A percentile compares a stretch with the other conserved stretches of the same genome.
Evolutionary conservation across 192 early-diverging fungal genomes (phyloP).

Genomic region (Backusella luteola): DNA sequence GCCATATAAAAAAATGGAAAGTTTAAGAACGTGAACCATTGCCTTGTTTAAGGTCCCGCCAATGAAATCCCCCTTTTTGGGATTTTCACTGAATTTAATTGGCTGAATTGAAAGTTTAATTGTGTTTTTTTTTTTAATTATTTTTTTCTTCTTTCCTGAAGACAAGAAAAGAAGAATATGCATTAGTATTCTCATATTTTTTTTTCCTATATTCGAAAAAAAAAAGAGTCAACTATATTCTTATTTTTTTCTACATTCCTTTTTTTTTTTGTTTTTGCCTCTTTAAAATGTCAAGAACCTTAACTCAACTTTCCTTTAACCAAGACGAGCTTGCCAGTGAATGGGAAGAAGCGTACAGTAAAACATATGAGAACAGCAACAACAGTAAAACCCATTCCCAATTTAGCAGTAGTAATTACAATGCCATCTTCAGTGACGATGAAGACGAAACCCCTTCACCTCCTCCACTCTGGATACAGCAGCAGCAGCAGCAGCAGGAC

Average conservation of each 20-base stretch:
- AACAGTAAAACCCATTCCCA: not conserved
- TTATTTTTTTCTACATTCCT: not conserved
- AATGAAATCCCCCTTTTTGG: not conserved
- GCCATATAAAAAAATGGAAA: not conserved
- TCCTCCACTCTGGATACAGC: slow-evolving; percentile 8
- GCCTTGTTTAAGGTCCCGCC: not conserved
- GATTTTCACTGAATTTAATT: not conserved
- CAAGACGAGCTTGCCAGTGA: slow-evolving; percentile 12
- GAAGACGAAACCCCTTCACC: slow-evolving; percentile 15
- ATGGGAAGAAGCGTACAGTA: slow-evolving; percentile 10
- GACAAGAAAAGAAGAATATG: too few relatives aligned
- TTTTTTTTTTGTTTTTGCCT: slow-evolving; percentile 1
- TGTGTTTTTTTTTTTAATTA: not conserved
- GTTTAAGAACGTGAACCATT: not conserved
- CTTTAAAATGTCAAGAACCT: slow-evolving; percentile 4
- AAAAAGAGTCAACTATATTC: not conserved
- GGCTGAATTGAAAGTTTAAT: not conserved
- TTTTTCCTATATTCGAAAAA: not conserved
- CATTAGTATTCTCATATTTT: too few relatives aligned
- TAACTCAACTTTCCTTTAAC: slow-evolving; percentile 1
- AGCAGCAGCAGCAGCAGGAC: not conserved
- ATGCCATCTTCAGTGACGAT: slow-evolving; percentile 34
- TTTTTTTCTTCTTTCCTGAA: not conserved
- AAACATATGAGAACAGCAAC: not conserved
- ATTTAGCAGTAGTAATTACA: not conserved